Evolutionary conservation across 495 filamentous ascomycete genomes (phyloP).

Genomic region (Podospora tetraspora): DNA sequence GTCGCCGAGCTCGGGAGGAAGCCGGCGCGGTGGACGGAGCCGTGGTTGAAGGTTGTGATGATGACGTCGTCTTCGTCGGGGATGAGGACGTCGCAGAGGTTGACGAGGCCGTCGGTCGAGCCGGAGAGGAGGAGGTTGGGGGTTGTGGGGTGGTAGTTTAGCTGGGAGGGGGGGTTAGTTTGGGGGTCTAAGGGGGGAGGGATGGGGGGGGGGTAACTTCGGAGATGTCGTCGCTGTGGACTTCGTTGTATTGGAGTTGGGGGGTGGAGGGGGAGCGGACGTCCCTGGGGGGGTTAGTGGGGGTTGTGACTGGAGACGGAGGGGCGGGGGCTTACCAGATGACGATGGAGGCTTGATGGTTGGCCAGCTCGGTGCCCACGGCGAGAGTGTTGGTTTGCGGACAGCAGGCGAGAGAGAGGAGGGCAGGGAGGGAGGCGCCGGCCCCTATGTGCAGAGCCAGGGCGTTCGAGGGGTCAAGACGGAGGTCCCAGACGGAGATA

Average conservation of each 20-base stretch:
- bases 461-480: conserved; percentile 33
- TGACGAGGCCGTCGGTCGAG: conserved; percentile 88
- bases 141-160: conserved; percentile 64
- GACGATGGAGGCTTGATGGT: conserved; percentile 64
- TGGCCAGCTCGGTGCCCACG: conserved; percentile 72
- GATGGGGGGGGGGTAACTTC: conserved; percentile 43
- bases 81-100: conserved; percentile 70
- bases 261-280: conserved; percentile 51
- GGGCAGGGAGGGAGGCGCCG: conserved; percentile 38
- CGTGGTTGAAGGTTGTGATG: conserved; percentile 81
- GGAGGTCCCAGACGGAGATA: conserved; percentile 54
- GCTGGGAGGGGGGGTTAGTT: conserved; percentile 31
- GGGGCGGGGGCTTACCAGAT: conserved; percentile 55
- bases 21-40: conserved; percentile 77
- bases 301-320: background rate
- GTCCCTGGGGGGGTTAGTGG: conserved; percentile 50
- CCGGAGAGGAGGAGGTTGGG: conserved; percentile 69
- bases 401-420: conserved; percentile 66
- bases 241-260: conserved; percentile 66
- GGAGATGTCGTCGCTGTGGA: conserved; percentile 90
- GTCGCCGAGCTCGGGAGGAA: conserved; percentile 56
- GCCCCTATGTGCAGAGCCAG: conserved; percentile 39
- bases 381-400: conserved; percentile 55
- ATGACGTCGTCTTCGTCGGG: conserved; percentile 82
- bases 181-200: background rate